Conservation (phyloP, 192 early-diverging fungal genomes). For the Rhizophagus clarus region DNA sequence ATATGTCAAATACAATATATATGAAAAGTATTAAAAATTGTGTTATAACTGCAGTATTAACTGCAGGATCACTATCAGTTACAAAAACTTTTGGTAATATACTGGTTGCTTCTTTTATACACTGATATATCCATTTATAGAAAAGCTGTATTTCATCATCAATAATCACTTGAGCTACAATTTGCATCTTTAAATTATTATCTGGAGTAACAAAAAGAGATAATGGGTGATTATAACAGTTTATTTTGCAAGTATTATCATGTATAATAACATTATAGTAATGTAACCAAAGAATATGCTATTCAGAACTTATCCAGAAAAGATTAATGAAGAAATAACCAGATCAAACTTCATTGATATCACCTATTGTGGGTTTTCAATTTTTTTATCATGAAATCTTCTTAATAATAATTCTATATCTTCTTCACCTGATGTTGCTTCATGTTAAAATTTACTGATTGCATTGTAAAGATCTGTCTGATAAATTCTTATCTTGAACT, state of each 20-base stretch:
- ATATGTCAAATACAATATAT: not conserved
- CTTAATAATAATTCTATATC: not conserved
- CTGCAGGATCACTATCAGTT: not conserved
- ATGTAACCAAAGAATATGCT: not conserved
- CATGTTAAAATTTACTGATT: not conserved
- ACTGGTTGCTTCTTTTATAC: not conserved
- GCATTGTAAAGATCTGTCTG: not conserved
- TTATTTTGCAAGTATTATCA: not conserved
- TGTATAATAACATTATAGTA: not conserved
- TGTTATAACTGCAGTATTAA: not conserved
- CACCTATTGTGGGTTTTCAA: not conserved
- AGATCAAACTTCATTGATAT: not conserved
- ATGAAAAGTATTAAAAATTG: not conserved
- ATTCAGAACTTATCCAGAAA: not conserved
- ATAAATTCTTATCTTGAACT: not conserved
- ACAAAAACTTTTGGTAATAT: not conserved
- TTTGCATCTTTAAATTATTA: not conserved
- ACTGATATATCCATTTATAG: not conserved
- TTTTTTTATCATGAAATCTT: not conserved
- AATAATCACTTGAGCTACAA: not conserved
- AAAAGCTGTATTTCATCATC: not conserved
- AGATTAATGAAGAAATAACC: not conserved
- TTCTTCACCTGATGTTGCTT: not conserved
- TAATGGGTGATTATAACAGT: not conserved
- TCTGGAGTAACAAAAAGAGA: not conserved